phyloP scores from a whole-genome alignment of 495 filamentous ascomycete species.

The Mycothermus thermophilus region DNA sequence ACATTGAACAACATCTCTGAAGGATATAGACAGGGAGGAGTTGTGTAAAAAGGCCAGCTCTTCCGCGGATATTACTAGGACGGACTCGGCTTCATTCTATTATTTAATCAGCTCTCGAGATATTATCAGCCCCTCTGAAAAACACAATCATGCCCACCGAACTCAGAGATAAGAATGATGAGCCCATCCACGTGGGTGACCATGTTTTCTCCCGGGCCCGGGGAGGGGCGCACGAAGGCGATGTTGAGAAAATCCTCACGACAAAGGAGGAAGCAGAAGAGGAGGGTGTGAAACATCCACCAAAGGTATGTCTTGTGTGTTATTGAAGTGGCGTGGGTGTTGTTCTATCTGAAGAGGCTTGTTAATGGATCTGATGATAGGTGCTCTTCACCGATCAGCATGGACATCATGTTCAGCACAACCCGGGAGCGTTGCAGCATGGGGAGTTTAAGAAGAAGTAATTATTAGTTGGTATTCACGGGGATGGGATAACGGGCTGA shows the following conservation, averaged over 20 bases:
- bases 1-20: too few species aligned
- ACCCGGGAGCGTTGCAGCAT: constrained; percentile 22
- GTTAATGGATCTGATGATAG: constrained; percentile 5
- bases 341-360: too few species aligned
- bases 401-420: constrained; percentile 25
- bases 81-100: too few species aligned
- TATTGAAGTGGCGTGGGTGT: too few species aligned
- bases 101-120: too few species aligned
- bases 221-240: constrained; percentile 23
- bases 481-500: background rate
- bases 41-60: too few species aligned
- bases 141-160: constrained; percentile 11
- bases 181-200: constrained; percentile 25
- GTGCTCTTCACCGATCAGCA: constrained; percentile 25
- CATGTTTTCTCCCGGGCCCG: constrained; percentile 21
- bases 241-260: constrained; percentile 26
- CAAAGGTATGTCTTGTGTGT: constrained; percentile 18
- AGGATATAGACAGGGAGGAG: too few species aligned
- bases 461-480: background rate
- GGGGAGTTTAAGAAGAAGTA: constrained; percentile 5
- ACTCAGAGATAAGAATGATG: constrained; percentile 21
- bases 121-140: too few species aligned
- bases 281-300: constrained; percentile 30
- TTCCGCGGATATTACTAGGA: too few species aligned
- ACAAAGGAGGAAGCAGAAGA: constrained; percentile 21